phyloP scores from a whole-genome alignment of 768 basidiomycete genomes.

The Saitozyma podzolica region DNA sequence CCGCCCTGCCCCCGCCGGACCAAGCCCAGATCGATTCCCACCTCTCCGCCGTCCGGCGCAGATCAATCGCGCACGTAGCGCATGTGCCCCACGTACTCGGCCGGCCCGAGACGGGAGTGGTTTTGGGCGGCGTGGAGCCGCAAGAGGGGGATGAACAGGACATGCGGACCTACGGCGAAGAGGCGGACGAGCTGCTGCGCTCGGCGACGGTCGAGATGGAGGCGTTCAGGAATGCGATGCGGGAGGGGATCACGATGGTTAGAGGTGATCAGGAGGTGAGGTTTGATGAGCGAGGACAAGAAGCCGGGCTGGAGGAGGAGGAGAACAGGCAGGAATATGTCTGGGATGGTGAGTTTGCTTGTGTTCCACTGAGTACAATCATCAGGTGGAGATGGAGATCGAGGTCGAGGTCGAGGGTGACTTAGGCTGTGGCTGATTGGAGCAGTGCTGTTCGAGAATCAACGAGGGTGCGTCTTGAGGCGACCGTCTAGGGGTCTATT shows the following conservation, averaged over 20 bases:
- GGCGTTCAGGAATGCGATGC: slow-evolving; percentile 12
- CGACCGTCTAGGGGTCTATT: background rate
- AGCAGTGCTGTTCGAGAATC: slow-evolving; percentile 47
- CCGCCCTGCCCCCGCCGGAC: too few species aligned
- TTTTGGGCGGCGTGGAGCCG: too few species aligned
- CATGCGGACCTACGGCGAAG: slow-evolving; percentile 13
- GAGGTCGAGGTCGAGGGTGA: background rate
- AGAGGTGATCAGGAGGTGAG: slow-evolving; percentile 11
- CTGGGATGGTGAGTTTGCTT: slow-evolving; percentile 40
- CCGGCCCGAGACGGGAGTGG: too few species aligned
- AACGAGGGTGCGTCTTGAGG: slow-evolving; percentile 29
- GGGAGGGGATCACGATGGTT: slow-evolving; percentile 15
- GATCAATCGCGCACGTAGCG: too few species aligned
- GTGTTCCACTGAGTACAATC: too few species aligned
- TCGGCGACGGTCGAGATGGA: slow-evolving; percentile 18
- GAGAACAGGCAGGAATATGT: slow-evolving; percentile 22
- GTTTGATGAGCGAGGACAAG: slow-evolving; percentile 6
- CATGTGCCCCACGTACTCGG: too few species aligned
- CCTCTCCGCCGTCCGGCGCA: too few species aligned
- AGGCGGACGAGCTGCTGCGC: slow-evolving; percentile 3
- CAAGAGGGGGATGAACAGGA: slow-evolving; percentile 16
- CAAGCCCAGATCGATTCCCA: too few species aligned
- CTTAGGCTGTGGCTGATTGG: background rate
- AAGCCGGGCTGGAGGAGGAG: slow-evolving; percentile 3
- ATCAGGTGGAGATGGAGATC: too few species aligned